Base-by-base conservation (phyloP, 2,329 filamentous ascomycete species). In the Fusarium sulawesiense region DNA sequence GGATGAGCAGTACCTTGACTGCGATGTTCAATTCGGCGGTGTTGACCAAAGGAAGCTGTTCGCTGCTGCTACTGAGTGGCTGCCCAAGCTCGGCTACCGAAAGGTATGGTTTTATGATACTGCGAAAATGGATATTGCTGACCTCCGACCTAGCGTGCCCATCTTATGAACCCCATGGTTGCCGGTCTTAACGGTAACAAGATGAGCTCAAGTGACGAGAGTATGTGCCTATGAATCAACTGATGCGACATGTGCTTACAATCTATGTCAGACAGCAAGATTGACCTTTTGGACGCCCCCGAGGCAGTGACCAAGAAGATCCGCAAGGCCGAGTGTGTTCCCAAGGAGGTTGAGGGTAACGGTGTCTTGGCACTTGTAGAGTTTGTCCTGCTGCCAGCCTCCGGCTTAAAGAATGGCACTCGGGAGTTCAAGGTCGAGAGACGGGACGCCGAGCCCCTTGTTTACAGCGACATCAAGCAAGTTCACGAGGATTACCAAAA, bases 11-110 rank as follows among this genome's bases (percentile, higher is more conserved):
- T 90, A 98, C 84, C 85, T 99, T 6, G 90, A 90, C 60, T 93
- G 94, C 6, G 95, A 99, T 79, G 91, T 88, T 3, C 93, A 99
- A 77, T 94, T 98, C 67, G 94, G 94, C 59, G 93, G 83, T 70
- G 82, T 92, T 54, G 95, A 98, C 76, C 94, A 97, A 82, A 84
- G 94, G 64, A 98, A 97, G 82, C 90, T 97, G 67, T 97, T 97
- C 78, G 91, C 90, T 1, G 88, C 94, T 6, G 94, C 95, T 7
- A 92, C 91, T 70, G 95, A 98, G 72, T 91, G 91, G 81, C 83
- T 98, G 30, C 93, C 94, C 14, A 93, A 91, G 80, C 83, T 99
- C 49, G 94, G 93, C 53, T 98, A 97, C 85, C 89, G 88, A 73
- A 89, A 91, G 79, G 83, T 84, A 71, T 21, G 66, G 18, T 16